Percentiles rank a stretch among this genome's conserved stretches.
Conservation (phyloP, 495 filamentous ascomycete species). For the Penicillium herquei region DNA sequence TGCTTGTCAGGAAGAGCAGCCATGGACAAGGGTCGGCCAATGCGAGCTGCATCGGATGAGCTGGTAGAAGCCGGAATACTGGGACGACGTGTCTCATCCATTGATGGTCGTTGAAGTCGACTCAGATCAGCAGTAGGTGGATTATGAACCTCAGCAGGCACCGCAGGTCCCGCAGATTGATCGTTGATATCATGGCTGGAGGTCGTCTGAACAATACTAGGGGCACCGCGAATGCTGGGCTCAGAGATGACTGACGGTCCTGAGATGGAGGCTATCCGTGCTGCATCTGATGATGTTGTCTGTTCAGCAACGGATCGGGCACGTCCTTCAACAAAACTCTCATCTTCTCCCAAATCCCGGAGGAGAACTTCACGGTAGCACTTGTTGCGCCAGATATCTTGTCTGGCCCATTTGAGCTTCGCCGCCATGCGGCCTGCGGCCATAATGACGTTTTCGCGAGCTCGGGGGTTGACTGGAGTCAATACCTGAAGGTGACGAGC, state of each 20-base stretch:
- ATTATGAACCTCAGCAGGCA: background rate
- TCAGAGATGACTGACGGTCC: conserved; percentile 21
- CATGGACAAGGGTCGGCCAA: conserved; percentile 32
- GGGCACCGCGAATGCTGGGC: conserved; percentile 12
- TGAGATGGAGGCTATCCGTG: conserved; percentile 20
- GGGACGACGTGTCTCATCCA: conserved; percentile 33
- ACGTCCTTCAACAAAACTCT: conserved; percentile 15
- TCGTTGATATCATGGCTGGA: conserved; percentile 23
- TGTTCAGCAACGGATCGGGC: conserved; percentile 18
- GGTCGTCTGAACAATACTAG: conserved; percentile 19
- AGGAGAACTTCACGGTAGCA: conserved; percentile 88
- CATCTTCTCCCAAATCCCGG: conserved; percentile 80
- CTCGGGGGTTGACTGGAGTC: conserved; percentile 82
- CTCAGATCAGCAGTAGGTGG: conserved; percentile 9
- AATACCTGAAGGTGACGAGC: conserved; percentile 89
- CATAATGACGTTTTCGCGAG: conserved; percentile 79
- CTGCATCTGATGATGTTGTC: conserved; percentile 9
- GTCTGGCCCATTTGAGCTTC: conserved; percentile 87
- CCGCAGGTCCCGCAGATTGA: background rate
- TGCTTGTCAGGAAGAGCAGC: conserved; percentile 15
- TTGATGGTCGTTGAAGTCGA: conserved; percentile 18
- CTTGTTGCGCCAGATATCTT: conserved; percentile 88
- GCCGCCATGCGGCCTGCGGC: conserved; percentile 83
- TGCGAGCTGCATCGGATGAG: conserved; percentile 27
- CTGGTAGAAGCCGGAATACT: conserved; percentile 36